A percentile compares a stretch with the other conserved stretches of the same genome.
phyloP scores from a whole-genome alignment of 176 grass and related monocot genomes.

The Chrysopogon serrulatus region DNA sequence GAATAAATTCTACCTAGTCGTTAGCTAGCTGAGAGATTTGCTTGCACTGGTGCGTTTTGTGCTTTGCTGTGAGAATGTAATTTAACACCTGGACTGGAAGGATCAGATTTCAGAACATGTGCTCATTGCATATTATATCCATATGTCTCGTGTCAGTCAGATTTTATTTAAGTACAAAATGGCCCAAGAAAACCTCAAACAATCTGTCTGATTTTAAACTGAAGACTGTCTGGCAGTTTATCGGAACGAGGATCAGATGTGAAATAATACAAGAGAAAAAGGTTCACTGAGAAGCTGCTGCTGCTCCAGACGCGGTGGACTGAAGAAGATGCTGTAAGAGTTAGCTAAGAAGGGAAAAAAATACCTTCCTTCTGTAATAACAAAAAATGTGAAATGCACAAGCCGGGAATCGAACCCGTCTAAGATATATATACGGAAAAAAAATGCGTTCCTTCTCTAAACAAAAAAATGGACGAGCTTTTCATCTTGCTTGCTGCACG shows the following conservation, averaged over 20 bases:
- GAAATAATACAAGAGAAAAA: neutral
- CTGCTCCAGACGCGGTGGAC: neutral
- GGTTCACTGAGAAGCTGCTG: too few species aligned
- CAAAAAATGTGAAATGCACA: neutral
- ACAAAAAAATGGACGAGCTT: too few species aligned
- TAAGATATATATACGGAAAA: too few species aligned
- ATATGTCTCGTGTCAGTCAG: neutral
- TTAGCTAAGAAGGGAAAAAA: too few species aligned
- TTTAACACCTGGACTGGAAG: neutral
- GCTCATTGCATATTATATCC: neutral
- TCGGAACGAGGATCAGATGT: neutral
- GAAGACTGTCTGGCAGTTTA: neutral
- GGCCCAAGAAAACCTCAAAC: neutral
- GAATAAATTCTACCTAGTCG: conserved; percentile 8
- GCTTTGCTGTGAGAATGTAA: neutral
- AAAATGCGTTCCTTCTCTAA: too few species aligned
- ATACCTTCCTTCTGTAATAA: too few species aligned
- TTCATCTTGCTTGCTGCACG: too few species aligned
- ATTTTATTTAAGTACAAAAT: neutral
- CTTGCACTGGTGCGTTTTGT: neutral
- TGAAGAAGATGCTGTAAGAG: too few species aligned
- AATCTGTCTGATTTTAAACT: neutral
- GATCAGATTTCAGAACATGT: neutral
- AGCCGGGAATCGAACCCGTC: conserved; percentile 57
- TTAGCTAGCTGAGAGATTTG: neutral